Evolutionary conservation across 352 stramenopile species (phyloP), one percentile per base, ranked within the genome.

Genomic region (Thraustochytrium striatum): DNA sequence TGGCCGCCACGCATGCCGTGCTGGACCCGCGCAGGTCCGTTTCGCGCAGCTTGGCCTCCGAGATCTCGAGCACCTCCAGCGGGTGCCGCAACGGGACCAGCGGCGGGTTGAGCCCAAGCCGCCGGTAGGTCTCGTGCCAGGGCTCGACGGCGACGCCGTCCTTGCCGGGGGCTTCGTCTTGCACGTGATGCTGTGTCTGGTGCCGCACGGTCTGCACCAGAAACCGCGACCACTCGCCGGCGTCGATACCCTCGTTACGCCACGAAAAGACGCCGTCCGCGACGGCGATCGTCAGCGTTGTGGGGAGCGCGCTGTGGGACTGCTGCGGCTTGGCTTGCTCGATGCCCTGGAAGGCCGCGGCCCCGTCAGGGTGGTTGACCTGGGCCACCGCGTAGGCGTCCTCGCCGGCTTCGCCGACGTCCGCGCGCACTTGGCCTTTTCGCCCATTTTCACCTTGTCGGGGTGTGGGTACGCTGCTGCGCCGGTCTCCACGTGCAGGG

Each of bases 261-360:
- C 65, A 75, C 32, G 43, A 38, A 30, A 61, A 75, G 16, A 75
- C 65, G 16, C 65, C 65, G 25, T 75, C 65, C 16, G 41, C 58
- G 32, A 75, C 65, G 36, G 30, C 61, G 30, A 75, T 75, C 8
- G 65, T 75, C 7, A 75, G 30, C n/a, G 65, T 75, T 25, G 65
- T 75, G 21, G 65, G 65, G 9, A 72, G 25, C 21, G 43, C 52
- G 39, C 41, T 75, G 13, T 75, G 25, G 7, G 7, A 5, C 3
- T 61, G 25, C 30, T 39, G 32, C 3, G 30, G 30, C 32, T 41
- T 5, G 7, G 8, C 16, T 33, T 53, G 21, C 50, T 61, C n/a
- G 30, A 9, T 30, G 9, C 43, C 16, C 30, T 75, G 8, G 21
- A 55, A 25, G 7, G 50, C 13, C n/a, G 39, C 65, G 30, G 2